Conservation (phyloP, 2,329 filamentous ascomycete genomes). For the Fusarium poae region DNA sequence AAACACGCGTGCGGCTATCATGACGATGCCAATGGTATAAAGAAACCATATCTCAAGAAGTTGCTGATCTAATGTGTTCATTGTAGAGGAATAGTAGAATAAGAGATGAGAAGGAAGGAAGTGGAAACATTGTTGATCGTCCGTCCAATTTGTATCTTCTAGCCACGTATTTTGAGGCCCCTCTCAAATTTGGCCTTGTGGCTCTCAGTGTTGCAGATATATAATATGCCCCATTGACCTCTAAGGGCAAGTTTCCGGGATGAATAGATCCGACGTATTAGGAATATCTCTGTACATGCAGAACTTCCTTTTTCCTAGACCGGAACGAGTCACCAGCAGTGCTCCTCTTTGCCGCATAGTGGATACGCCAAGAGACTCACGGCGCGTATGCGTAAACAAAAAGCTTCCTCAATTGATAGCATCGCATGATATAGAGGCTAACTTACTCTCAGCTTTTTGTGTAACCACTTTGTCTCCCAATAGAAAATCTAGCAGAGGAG, state of each 20-base stretch:
- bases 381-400: background rate
- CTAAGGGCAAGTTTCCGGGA: accelerated
- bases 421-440: too few relatives aligned
- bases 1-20: conserved; percentile 52
- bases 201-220: background rate
- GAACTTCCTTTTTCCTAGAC: background rate
- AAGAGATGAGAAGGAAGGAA: too few relatives aligned
- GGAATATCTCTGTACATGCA: background rate
- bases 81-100: background rate
- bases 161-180: background rate
- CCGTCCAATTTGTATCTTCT: background rate
- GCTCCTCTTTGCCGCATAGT: background rate
- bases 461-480: background rate
- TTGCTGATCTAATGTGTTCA: conserved; percentile 15
- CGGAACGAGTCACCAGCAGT: background rate
- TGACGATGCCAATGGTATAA: conserved; percentile 51
- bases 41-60: conserved; percentile 55
- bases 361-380: background rate
- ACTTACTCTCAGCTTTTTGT: background rate
- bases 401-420: background rate
- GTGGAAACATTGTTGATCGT: background rate
- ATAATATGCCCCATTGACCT: background rate
- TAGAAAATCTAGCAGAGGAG: background rate
- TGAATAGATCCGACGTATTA: accelerated
- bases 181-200: background rate